Evolutionary conservation across 129 eudicot genomes (phyloP).

Genomic region (Flaveria ramosissima): DNA sequence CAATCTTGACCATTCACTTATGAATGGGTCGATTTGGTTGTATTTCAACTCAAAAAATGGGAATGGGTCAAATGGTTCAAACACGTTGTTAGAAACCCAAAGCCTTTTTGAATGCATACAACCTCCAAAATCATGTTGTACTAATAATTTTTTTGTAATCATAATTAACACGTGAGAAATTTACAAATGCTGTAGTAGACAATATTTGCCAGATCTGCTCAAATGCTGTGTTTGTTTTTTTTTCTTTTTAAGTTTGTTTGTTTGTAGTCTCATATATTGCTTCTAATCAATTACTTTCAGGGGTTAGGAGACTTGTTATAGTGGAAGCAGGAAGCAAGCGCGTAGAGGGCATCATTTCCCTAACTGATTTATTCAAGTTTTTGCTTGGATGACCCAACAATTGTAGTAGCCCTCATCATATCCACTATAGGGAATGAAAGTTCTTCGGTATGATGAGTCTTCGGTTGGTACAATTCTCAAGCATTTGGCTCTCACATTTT

Average conservation of each 20-base stretch:
- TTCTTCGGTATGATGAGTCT: slow-evolving; percentile 29
- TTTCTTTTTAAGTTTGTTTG: not conserved
- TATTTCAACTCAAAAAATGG: slow-evolving; percentile 9
- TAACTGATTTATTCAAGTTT: slow-evolving; percentile 72
- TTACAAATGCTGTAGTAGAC: not conserved
- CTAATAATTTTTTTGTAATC: not conserved
- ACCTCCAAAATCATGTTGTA: not conserved
- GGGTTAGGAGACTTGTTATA: slow-evolving; percentile 73
- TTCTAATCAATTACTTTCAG: slow-evolving; percentile 37
- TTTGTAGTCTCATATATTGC: not conserved
- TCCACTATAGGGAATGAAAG: slow-evolving; percentile 11
- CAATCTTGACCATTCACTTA: not conserved
- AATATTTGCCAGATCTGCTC: not conserved
- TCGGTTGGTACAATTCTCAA: slow-evolving; percentile 21
- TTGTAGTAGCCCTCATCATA: slow-evolving; percentile 19
- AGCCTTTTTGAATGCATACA: not conserved
- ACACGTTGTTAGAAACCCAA: not conserved
- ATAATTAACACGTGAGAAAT: not conserved
- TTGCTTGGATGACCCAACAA: slow-evolving; percentile 57
- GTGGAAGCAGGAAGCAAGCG: slow-evolving; percentile 96
- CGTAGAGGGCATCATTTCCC: slow-evolving; percentile 74
- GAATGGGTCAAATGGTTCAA: not conserved
- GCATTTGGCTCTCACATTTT: slow-evolving; percentile 22
- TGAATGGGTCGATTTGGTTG: not conserved
- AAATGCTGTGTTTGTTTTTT: not conserved